Conservation (phyloP, 2,329 filamentous ascomycete genomes). For the Ceratocystis huliohia region DNA sequence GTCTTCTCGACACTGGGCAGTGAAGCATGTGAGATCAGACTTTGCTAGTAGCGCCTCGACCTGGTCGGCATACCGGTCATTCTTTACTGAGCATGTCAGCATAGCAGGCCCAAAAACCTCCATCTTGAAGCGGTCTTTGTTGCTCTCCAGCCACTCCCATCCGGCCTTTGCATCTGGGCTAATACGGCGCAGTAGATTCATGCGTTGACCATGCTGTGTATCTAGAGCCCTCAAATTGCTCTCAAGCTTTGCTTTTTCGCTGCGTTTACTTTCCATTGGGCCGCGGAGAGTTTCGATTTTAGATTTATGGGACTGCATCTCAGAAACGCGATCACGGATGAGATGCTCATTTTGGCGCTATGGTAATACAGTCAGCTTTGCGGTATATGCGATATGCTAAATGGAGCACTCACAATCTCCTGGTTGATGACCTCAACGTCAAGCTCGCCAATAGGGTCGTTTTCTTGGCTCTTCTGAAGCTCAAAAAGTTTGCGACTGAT, state of each 20-base stretch:
- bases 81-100: constrained; percentile 65
- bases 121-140: constrained; percentile 57
- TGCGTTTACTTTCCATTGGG: neutral
- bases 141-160: constrained; percentile 70
- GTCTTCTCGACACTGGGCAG: constrained; percentile 62
- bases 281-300: neutral
- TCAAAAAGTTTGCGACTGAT: constrained; percentile 29
- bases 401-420: constrained; percentile 46
- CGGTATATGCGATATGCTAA: constrained; percentile 10
- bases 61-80: constrained; percentile 49
- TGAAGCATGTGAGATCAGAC: constrained; percentile 54
- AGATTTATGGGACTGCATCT: neutral
- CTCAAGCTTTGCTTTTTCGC: constrained; percentile 28
- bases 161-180: constrained; percentile 54
- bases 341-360: constrained; percentile 34
- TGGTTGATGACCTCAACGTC: constrained; percentile 59
- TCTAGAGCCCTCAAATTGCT: constrained; percentile 47
- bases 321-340: constrained; percentile 35
- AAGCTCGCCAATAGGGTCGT: constrained; percentile 52
- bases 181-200: constrained; percentile 47
- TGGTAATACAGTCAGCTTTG: constrained; percentile 30
- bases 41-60: constrained; percentile 39
- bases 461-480: constrained; percentile 39
- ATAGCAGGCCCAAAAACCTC: constrained; percentile 71
- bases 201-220: constrained; percentile 62